Conservation (phyloP, 23 red algal species). For the Gracilariopsis chorda region DNA sequence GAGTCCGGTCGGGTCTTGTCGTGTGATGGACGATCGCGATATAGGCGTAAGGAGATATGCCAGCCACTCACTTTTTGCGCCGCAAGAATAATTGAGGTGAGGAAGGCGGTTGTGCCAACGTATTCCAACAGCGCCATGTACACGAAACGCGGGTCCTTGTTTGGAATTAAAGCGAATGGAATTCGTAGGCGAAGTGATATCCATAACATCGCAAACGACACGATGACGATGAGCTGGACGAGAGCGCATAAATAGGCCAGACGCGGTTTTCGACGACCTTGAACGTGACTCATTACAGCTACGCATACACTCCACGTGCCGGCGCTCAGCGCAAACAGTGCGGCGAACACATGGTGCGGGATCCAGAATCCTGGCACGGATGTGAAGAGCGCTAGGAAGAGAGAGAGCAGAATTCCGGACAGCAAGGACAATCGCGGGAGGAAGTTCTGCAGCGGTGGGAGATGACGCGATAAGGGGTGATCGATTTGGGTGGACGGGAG, state of each 20-base stretch:
- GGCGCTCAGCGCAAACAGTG: constrained; percentile 39
- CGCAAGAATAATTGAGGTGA: not conserved
- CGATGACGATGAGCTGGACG: constrained; percentile 27
- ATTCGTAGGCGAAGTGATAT: constrained; percentile 14
- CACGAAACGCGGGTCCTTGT: constrained; percentile 63
- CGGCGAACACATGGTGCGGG: constrained; percentile 46
- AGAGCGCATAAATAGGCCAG: not conserved
- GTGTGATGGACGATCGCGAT: not conserved
- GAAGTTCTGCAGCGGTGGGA: not conserved
- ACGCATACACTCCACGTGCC: constrained; percentile 13
- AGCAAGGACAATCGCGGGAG: not conserved
- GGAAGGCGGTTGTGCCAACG: constrained; percentile 29
- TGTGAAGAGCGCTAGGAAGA: constrained; percentile 37
- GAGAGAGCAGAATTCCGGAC: constrained; percentile 1
- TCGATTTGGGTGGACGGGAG: not conserved
- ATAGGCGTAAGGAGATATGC: not conserved
- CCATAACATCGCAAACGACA: constrained; percentile 43
- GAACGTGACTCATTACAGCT: not conserved
- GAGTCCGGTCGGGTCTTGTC: not conserved
- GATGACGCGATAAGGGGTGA: no score
- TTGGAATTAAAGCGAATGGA: constrained; percentile 28
- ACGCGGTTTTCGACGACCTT: not conserved
- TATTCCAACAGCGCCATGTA: constrained; percentile 50
- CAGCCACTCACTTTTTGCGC: not conserved
- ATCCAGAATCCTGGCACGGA: constrained; percentile 51